phyloP scores from a whole-genome alignment of 2,329 filamentous ascomycete species.

The Aspergillus fischeri region DNA sequence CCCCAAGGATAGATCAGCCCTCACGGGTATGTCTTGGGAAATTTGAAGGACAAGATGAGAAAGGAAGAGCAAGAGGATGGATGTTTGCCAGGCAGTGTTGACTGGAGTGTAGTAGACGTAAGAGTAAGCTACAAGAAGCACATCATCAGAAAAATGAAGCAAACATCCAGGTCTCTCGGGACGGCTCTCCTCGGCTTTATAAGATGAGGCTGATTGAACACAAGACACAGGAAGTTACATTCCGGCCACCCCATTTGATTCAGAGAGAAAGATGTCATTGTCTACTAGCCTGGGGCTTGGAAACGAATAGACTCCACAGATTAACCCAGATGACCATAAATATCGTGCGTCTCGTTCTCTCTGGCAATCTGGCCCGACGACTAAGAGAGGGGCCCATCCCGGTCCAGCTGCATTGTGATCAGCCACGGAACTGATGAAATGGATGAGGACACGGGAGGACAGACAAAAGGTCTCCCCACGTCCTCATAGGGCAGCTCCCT shows the following conservation, averaged over 20 bases:
- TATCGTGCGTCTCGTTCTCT: background rate
- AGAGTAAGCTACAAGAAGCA: background rate
- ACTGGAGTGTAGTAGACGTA: background rate
- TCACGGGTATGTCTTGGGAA: background rate
- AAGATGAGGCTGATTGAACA: background rate
- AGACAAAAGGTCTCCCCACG: background rate
- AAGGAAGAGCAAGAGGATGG: background rate
- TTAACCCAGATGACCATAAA: background rate
- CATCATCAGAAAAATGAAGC: background rate
- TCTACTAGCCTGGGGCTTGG: conserved; percentile 10
- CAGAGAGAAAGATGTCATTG: conserved; percentile 6
- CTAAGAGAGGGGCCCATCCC: conserved; percentile 4
- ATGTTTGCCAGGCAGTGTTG: background rate
- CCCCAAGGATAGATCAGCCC: background rate
- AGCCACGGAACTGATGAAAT: conserved; percentile 20
- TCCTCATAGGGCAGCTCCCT: conserved; percentile 13
- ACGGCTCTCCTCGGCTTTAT: background rate
- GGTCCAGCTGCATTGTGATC: conserved; percentile 21
- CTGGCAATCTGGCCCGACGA: background rate
- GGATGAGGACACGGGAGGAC: conserved; percentile 9
- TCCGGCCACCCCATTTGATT: background rate
- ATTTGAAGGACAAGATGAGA: background rate
- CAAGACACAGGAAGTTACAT: conserved; percentile 6
- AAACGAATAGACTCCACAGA: conserved; percentile 10
- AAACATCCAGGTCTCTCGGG: background rate